Evolutionary conservation across 805 yeast genomes (phyloP).

Genomic region (Candida michaelii): DNA sequence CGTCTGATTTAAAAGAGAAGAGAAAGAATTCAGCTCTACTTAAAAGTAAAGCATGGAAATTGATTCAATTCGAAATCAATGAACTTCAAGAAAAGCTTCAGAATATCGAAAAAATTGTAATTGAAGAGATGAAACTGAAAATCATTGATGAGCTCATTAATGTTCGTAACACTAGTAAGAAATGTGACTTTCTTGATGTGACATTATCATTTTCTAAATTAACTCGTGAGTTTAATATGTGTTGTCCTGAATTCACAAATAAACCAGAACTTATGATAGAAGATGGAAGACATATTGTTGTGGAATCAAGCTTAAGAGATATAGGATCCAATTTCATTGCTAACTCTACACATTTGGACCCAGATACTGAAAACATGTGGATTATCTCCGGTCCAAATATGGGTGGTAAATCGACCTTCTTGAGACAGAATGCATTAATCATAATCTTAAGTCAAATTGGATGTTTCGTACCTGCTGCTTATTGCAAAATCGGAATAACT

Average conservation of each 20-base stretch:
- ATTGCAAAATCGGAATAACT: slow-evolving; percentile 62
- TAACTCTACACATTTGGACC: slow-evolving; percentile 32
- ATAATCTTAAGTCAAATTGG: slow-evolving; percentile 66
- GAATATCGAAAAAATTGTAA: slow-evolving; percentile 53
- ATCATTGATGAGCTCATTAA: slow-evolving; percentile 45
- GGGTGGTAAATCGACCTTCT: slow-evolving; percentile 85
- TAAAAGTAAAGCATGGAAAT: slow-evolving; percentile 52
- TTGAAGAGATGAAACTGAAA: slow-evolving; percentile 47
- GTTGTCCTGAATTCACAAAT: slow-evolving; percentile 61
- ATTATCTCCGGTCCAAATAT: slow-evolving; percentile 84
- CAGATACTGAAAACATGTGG: slow-evolving; percentile 25
- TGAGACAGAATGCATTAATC: slow-evolving; percentile 70
- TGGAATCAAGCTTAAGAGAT: slow-evolving; percentile 66
- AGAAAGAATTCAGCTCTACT: slow-evolving; percentile 46
- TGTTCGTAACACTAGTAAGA: slow-evolving; percentile 50
- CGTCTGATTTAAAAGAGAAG: slow-evolving; percentile 26
- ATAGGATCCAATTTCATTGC: slow-evolving; percentile 48
- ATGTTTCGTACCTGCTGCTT: slow-evolving; percentile 65
- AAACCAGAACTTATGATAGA: slow-evolving; percentile 46
- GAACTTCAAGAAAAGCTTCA: slow-evolving; percentile 47
- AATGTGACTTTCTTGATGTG: slow-evolving; percentile 69
- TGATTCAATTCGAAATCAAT: slow-evolving; percentile 51
- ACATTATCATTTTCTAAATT: slow-evolving; percentile 69
- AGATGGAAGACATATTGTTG: slow-evolving; percentile 83
- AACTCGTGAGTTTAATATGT: slow-evolving; percentile 66